These are phyloP conservation scores for Pyrenochaeta sp. DNA, from an alignment of 2,329 filamentous ascomycete genomes.

Conservation along the genomic window DNA sequence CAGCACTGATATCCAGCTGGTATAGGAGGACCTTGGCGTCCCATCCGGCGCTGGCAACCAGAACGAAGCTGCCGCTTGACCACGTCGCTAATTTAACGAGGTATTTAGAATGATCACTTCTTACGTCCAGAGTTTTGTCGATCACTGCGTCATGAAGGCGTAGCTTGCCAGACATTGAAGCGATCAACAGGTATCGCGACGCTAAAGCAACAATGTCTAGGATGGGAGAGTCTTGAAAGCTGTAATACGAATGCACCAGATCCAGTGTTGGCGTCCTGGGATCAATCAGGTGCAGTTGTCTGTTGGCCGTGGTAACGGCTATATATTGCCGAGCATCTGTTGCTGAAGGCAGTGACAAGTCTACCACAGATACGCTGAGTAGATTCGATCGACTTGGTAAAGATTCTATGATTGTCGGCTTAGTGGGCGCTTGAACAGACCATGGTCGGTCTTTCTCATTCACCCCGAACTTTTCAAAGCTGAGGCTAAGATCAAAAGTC, in stretches of 20 bases:
- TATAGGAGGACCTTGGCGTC: constrained; percentile 66
- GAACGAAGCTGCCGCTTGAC: constrained; percentile 40
- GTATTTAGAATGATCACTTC: constrained; percentile 68
- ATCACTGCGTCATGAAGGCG: constrained; percentile 55
- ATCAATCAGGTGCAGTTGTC: constrained; percentile 58
- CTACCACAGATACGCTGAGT: constrained; percentile 58
- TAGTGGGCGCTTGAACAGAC: constrained; percentile 57
- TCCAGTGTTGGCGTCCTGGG: constrained; percentile 39
- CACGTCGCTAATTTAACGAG: constrained; percentile 60
- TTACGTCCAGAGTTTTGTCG: constrained; percentile 54
- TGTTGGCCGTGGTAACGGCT: constrained; percentile 49
- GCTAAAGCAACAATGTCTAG: constrained; percentile 59
- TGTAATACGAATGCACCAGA: constrained; percentile 48
- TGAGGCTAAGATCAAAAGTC: constrained; percentile 63
- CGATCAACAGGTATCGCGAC: constrained; percentile 58
- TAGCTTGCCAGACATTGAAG: constrained; percentile 68
- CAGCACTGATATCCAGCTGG: constrained; percentile 37
- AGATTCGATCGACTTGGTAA: constrained; percentile 62
- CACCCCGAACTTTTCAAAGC: constrained; percentile 64
- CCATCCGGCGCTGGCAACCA: constrained; percentile 68
- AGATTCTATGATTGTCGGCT: constrained; percentile 52
- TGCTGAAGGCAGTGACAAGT: constrained; percentile 36
- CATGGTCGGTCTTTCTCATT: constrained; percentile 56
- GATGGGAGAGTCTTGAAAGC: constrained; percentile 62
- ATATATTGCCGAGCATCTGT: constrained; percentile 32